A percentile compares a stretch with the other conserved stretches of the same genome.
phyloP scores from a whole-genome alignment of 2,329 filamentous ascomycete genomes.

The Fusarium redolens region DNA sequence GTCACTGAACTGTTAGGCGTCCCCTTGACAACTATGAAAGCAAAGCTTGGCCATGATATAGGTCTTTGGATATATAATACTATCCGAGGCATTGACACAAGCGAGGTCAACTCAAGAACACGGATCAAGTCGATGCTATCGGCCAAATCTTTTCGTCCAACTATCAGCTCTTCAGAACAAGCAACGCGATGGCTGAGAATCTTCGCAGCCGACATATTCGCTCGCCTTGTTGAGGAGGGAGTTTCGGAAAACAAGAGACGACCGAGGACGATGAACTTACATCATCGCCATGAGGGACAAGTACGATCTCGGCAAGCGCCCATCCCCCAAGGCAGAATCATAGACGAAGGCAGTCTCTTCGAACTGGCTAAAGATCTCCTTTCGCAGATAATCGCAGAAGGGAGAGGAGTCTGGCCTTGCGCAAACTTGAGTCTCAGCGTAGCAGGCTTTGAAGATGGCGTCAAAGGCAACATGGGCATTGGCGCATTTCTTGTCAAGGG shows the following conservation, averaged over 20 bases:
- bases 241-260: conserved; percentile 87
- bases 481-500: conserved; percentile 85
- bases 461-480: conserved; percentile 87
- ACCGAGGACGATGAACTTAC: conserved; percentile 86
- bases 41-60: conserved; percentile 83
- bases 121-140: conserved; percentile 98
- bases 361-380: conserved; percentile 81
- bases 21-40: conserved; percentile 79
- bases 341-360: conserved; percentile 79
- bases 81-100: conserved; percentile 85
- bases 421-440: conserved; percentile 90
- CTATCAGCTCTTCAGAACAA: conserved; percentile 81
- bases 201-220: conserved; percentile 91
- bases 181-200: conserved; percentile 88
- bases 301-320: conserved; percentile 79
- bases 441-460: conserved; percentile 90
- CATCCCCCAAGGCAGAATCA: conserved; percentile 78
- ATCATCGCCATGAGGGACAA: conserved; percentile 80
- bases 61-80: conserved; percentile 87
- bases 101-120: conserved; percentile 89
- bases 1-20: conserved; percentile 80
- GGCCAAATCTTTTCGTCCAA: conserved; percentile 92
- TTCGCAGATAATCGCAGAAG: conserved; percentile 80
- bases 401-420: conserved; percentile 83
- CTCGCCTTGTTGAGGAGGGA: conserved; percentile 89